Evolutionary conservation across 768 basidiomycete genomes (phyloP).

Genomic region (Boletus sp.): DNA sequence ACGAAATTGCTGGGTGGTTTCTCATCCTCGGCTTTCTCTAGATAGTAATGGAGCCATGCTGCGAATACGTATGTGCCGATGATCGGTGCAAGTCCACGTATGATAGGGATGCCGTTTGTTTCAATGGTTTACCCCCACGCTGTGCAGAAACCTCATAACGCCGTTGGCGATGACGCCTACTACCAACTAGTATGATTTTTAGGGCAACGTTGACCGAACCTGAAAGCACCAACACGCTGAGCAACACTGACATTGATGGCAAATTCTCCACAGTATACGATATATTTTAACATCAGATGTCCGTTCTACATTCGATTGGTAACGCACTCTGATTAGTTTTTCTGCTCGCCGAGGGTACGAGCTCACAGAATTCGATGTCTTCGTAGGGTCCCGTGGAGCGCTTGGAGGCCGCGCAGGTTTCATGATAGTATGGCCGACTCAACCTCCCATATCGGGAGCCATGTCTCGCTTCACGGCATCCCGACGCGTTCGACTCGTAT

Average conservation of each 20-base stretch:
- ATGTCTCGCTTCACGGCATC: not conserved
- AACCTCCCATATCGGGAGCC: not conserved
- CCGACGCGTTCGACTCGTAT: not conserved
- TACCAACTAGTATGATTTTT: not conserved
- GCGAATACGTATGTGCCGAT: not conserved
- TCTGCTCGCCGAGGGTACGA: not conserved
- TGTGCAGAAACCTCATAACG: not conserved
- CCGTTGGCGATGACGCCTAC: no score
- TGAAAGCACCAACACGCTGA: not conserved
- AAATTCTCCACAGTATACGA: not conserved
- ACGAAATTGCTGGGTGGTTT: not conserved
- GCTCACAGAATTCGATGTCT: not conserved
- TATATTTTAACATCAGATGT: not conserved
- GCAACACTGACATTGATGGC: not conserved
- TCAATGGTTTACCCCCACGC: not conserved
- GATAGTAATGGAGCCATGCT: not conserved
- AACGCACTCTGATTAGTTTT: no score
- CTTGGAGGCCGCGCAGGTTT: no score
- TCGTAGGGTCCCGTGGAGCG: not conserved
- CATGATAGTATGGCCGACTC: not conserved
- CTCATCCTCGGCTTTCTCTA: not conserved
- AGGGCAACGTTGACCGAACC: not conserved
- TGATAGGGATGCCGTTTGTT: no score
- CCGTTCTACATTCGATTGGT: not conserved
- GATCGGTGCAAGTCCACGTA: not conserved